Evolutionary conservation across 345 rosid species (phyloP), one percentile per base, ranked within the genome.

Genomic region (Linum trigynum): DNA sequence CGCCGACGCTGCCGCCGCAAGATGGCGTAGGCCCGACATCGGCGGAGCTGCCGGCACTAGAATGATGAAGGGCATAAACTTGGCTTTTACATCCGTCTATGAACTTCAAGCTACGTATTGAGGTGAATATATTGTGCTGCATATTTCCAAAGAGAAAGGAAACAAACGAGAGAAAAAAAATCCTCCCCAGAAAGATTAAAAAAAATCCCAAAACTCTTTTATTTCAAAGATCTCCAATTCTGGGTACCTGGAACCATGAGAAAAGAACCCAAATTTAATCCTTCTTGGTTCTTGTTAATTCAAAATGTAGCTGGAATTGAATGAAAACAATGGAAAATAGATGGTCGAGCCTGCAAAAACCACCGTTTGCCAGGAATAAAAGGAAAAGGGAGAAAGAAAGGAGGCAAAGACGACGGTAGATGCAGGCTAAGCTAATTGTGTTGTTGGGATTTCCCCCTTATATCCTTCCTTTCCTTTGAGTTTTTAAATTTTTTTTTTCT

Each of bases 41-140:
- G 7, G 56, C 72, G 7, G 62, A 73, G 8, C 71, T 58, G 17
- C 76, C 72, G 37, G 56, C 9, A 53, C 66, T 38, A 43, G 82
- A 68, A 16, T 85, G 75, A 64, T 88, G 82, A 67, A 84, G 67
- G 51, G 95, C 85, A 55, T 80, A 86, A 3, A 86, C 85, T 61
- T 86, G 94, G 0, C 89, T 85, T 77, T 90, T 92, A 77, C 91
- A 94, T 41, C 95, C 90, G 65, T 94, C 99, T 3, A 83, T 69
- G 67, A 84, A 74, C 72, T 86, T 88, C 77, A 92, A 68, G 80
- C 90, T 88, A 71, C 98, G 94, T 90, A 90, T 90, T 75, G 92
- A 79, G 9, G 91, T 59, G 72, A 90, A 86, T 64, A 89, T 74
- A 73, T 85, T 92, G 65, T 86, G 82, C 77, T 88, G 96, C 96